Percentiles rank a stretch among this genome's conserved stretches.
Conservation (phyloP, 2,329 filamentous ascomycete species). For the Escovopsis sp. region DNA sequence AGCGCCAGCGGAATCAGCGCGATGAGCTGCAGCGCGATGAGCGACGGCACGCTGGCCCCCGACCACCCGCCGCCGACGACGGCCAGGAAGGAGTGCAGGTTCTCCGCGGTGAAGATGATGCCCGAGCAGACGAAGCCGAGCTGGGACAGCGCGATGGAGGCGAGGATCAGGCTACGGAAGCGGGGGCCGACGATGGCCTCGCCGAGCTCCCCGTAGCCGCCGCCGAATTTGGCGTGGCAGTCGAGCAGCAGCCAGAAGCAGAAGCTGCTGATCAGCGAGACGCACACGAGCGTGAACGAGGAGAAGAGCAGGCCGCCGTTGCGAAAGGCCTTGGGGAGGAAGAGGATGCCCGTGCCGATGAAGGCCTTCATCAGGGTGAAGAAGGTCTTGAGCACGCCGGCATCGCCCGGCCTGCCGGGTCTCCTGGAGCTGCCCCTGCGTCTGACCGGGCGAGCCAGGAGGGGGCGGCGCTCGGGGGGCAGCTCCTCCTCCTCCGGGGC, state of each 20-base stretch:
- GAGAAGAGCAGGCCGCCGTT: slow-evolving; percentile 69
- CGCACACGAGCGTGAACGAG: slow-evolving; percentile 48
- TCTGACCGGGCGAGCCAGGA: slow-evolving; percentile 30
- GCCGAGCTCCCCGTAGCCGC: slow-evolving; percentile 63
- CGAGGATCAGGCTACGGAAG: slow-evolving; percentile 51
- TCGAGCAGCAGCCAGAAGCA: slow-evolving; percentile 60
- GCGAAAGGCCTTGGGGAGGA: slow-evolving; percentile 63
- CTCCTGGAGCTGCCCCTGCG: slow-evolving; percentile 36
- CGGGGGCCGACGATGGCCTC: slow-evolving; percentile 46
- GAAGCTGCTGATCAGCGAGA: slow-evolving; percentile 51
- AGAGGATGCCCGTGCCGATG: slow-evolving; percentile 70
- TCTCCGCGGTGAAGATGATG: slow-evolving; percentile 65
- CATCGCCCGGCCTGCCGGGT: slow-evolving; percentile 38
- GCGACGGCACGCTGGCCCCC: slow-evolving; percentile 17
- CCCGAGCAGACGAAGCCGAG: slow-evolving; percentile 67
- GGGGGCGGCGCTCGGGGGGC: slow-evolving; percentile 40
- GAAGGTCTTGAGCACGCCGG: slow-evolving; percentile 57
- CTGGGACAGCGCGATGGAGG: slow-evolving; percentile 59
- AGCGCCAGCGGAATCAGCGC: slow-evolving; percentile 51
- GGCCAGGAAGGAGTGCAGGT: slow-evolving; percentile 50
- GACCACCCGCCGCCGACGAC: slow-evolving; percentile 29
- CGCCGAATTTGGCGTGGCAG: slow-evolving; percentile 48
- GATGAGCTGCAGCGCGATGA: slow-evolving; percentile 53
- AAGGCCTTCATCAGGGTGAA: slow-evolving; percentile 69
- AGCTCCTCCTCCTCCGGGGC: slow-evolving; percentile 25